phyloP scores from a whole-genome alignment of 2,329 filamentous ascomycete species.

The Periglandula ipomoeae region DNA sequence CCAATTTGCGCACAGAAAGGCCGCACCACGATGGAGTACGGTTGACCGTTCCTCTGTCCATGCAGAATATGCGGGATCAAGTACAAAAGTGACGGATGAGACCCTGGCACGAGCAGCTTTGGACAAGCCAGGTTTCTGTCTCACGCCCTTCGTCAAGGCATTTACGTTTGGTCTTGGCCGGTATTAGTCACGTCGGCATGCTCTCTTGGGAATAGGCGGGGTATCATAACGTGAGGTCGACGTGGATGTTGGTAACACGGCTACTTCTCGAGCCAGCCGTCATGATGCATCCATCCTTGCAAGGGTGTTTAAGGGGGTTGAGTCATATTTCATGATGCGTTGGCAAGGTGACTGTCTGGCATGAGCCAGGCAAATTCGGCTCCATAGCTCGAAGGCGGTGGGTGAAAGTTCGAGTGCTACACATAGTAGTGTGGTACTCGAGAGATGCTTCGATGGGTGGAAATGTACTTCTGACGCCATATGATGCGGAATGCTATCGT shows the following conservation, averaged over 20 bases:
- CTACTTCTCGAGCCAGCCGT: not conserved
- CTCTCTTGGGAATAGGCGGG: not conserved
- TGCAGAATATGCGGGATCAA: too few species aligned
- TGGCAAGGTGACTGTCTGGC: not conserved
- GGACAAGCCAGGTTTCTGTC: not conserved
- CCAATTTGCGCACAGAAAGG: too few species aligned
- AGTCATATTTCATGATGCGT: not conserved
- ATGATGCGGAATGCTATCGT: too few species aligned
- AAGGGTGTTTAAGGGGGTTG: not conserved
- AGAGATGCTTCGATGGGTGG: too few species aligned
- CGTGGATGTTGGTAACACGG: not conserved
- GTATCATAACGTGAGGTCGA: not conserved
- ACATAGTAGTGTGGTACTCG: not conserved
- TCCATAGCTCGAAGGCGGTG: not conserved
- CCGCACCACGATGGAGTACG: too few species aligned
- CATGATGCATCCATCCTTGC: not conserved
- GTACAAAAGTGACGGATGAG: too few species aligned
- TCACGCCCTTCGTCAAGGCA: too few species aligned
- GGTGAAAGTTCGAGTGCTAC: not conserved
- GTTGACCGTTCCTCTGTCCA: too few species aligned
- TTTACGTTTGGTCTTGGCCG: not conserved
- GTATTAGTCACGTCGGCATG: not conserved
- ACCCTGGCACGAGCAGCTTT: not conserved
- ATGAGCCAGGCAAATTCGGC: not conserved
- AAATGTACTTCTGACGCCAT: too few species aligned